Evolutionary conservation across 129 eudicot genomes (phyloP), one percentile per base, ranked within the genome.

Genomic region (Escallonia herrerae): DNA sequence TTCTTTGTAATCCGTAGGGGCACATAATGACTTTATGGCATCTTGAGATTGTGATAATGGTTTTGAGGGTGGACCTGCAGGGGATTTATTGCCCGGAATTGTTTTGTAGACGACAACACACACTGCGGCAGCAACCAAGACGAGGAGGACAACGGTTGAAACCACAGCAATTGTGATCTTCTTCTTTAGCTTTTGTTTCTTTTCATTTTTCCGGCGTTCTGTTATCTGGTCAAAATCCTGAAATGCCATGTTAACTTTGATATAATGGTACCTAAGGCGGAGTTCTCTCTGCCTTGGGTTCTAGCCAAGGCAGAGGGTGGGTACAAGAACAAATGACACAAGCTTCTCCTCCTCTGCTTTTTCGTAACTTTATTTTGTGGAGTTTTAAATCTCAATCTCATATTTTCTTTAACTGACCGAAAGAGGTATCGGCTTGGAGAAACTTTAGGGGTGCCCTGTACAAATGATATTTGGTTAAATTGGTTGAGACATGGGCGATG

Each of bases 211-310:
- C 52, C 81, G 69, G 9, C 90, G 89, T 44, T 82, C 80, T 40
- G 80, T 49, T 40, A 86, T 73, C 22, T 66, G 75, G 69, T 87
- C 95, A 44, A 90, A 84, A 80, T 87, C 97, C 71, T 90, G 91
- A 75, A 86, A 90, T 3, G 97, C 95, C 97, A 86, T 90, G 67
- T 61, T 60, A n/a, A 10, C 58, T 8, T 47, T 22, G 45, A 9
- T 60, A 40, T 57, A 58, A 12, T 58, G 45, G 7, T 48, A 12
- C 43, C 2, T 43, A 55, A 12, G 8, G 64, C 71, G 44, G 53
- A 62, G 63, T 56, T 46, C 63, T 67, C 95, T 70, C 91, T 83
- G 87, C 87, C 96, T 82, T 81, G 84, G 86, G 60, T 71, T 68
- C 22, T 57, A 75, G 67, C 90, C 90, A 83, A 87, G 95, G 87